Percentiles rank a stretch among this genome's conserved stretches.
Conservation (phyloP, 2,329 filamentous ascomycete genomes). For the Domatiomyces catenatus region DNA sequence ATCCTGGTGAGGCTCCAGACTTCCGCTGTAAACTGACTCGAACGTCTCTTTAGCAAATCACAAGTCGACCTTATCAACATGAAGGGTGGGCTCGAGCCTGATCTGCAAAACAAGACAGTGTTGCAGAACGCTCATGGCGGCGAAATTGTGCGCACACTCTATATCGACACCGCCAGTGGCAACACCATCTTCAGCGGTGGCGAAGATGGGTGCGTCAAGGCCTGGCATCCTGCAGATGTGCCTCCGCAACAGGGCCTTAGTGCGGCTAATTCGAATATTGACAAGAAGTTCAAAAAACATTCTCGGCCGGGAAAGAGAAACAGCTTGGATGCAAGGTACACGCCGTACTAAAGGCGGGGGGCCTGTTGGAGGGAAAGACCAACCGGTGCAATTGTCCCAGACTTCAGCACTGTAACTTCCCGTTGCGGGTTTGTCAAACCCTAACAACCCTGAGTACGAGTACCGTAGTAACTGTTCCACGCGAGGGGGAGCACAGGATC, state of each 20-base stretch:
- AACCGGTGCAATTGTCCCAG: neutral
- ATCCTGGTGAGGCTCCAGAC: no score
- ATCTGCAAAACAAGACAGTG: constrained; percentile 25
- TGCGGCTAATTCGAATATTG: neutral
- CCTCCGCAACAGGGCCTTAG: neutral
- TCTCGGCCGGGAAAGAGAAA: constrained; percentile 10
- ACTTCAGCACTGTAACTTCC: neutral
- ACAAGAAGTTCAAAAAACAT: neutral
- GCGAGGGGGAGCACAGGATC: neutral
- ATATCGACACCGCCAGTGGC: constrained; percentile 18
- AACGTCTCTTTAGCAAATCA: constrained; percentile 7
- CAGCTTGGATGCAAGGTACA: constrained; percentile 11
- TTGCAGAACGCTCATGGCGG: constrained; percentile 35
- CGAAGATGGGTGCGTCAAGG: constrained; percentile 25
- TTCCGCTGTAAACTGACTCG: neutral
- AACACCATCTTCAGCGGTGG: constrained; percentile 30
- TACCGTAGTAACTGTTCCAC: neutral
- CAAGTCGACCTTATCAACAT: constrained; percentile 26
- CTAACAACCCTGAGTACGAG: neutral
- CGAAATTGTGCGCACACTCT: constrained; percentile 33
- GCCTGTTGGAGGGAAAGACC: neutral
- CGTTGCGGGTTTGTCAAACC: neutral
- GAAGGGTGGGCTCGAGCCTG: constrained; percentile 20
- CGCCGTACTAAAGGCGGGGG: constrained; percentile 10
- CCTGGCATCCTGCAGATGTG: constrained; percentile 5